These are phyloP conservation scores for Nigrograna mackinnonii DNA, from an alignment of 2,329 filamentous ascomycete species.

Conservation along the genomic window DNA sequence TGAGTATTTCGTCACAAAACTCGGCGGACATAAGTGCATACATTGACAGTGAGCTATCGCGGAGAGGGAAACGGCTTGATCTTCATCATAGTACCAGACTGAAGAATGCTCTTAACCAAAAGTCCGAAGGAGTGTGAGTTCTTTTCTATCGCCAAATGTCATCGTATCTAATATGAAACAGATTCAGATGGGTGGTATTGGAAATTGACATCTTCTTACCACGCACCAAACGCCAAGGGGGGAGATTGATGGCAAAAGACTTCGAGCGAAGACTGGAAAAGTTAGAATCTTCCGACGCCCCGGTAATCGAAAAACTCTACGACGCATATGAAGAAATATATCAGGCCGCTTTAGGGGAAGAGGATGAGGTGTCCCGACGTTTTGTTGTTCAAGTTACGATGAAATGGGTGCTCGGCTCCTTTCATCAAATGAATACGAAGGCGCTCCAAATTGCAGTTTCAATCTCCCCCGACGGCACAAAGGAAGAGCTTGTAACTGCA, in stretches of 20 bases:
- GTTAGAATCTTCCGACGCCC: neutral
- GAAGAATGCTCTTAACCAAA: neutral
- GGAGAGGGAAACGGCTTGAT: neutral
- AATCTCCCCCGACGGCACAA: slow-evolving; percentile 1
- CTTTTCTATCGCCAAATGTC: too few relatives aligned
- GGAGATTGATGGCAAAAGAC: neutral
- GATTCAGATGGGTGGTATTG: slow-evolving; percentile 1
- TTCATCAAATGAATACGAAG: neutral
- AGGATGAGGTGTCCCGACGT: neutral
- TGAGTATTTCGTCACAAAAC: neutral
- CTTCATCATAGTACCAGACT: neutral
- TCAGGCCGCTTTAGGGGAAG: neutral
- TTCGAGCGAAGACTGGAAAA: slow-evolving; percentile 1
- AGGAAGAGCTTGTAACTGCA: neutral
- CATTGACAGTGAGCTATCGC: neutral
- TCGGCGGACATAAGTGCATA: neutral
- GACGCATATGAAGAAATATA: slow-evolving; percentile 2
- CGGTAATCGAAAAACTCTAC: neutral
- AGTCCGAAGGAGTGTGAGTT: neutral
- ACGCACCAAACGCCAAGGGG: neutral
- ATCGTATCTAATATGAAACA: neutral
- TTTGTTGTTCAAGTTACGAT: neutral
- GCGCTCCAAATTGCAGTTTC: neutral
- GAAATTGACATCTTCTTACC: slow-evolving; percentile 2
- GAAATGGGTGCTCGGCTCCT: slow-evolving; percentile 1